Evolutionary conservation across 306 rosid species (phyloP), one percentile per base, ranked within the genome.

Genomic region (Boehmeria nivea): DNA sequence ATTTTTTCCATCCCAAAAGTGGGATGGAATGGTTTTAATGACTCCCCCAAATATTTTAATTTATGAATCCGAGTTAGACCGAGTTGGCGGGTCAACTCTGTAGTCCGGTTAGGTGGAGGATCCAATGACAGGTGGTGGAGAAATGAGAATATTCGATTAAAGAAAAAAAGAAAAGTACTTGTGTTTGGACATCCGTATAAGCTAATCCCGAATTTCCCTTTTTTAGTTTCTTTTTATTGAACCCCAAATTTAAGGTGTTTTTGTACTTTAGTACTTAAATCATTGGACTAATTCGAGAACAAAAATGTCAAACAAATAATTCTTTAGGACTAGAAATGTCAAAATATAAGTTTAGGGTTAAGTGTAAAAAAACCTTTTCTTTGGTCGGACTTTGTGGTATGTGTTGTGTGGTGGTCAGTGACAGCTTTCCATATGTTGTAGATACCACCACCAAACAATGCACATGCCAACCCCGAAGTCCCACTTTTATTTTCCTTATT

Each of bases 41-140:
- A n/a, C n/a, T n/a, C n/a, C n/a, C n/a, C n/a, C n/a, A n/a, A n/a
- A n/a, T n/a, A n/a, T 45, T 28, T 27, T 16, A 1, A n/a, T 26
- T 51, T 51, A 6, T 51, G 39, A 27, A 24, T 17, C 27, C 25
- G 66, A 59, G 17, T 54, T 54, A 27, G 34, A 51, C 63, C 61
- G 61, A 60, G 75, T 51, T 59, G 54, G 34, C 56, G 44, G 61
- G 75, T 71, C 77, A 70, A 61, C 73, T 43, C 63, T 16, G 51
- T 53, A 12, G 27, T 3, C n/a, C 56, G 16, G n/a, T 56, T 63
- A 14, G 63, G 66, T 60, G 67, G 61, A 34, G 36, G 51, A 66
- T 59, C 64, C 54, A 3, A 60, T 39, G 66, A 52, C 16, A 44
- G 64, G 24, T 49, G 50, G 56, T 21, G n/a, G n/a, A n/a, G n/a